A percentile compares a stretch with the other conserved stretches of the same genome.
Conservation (phyloP, 1,139 yeast genomes). For the Taphrina sp. region DNA sequence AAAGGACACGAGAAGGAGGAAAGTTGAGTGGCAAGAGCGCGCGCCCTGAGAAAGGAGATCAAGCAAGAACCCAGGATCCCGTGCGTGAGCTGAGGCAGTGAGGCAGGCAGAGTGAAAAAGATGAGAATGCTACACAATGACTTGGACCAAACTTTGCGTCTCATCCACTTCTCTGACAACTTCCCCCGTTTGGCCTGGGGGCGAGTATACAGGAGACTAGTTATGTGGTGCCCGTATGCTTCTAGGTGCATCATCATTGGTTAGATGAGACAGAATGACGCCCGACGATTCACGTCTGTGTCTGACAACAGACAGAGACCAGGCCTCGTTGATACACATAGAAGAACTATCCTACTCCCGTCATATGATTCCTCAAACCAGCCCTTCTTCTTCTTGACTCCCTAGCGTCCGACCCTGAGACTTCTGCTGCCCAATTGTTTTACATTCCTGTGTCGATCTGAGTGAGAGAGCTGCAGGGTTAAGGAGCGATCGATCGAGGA, state of each 20-base stretch:
- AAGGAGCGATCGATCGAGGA: no score
- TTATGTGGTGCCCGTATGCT: constrained; percentile 5
- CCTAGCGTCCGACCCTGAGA: neutral
- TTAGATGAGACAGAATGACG: constrained; percentile 23
- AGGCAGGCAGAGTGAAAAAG: no score
- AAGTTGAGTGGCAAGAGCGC: no score
- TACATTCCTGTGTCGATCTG: neutral
- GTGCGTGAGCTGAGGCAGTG: no score
- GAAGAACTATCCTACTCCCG: neutral
- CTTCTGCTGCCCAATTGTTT: neutral
- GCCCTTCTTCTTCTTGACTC: neutral
- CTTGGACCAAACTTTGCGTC: constrained; percentile 24
- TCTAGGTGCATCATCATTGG: constrained; percentile 17
- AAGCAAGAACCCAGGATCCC: no score
- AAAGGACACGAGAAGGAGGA: no score
- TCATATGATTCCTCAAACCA: neutral
- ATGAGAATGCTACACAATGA: no score
- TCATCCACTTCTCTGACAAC: constrained; percentile 26
- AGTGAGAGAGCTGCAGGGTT: no score
- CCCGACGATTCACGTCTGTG: neutral
- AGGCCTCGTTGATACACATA: constrained; percentile 16
- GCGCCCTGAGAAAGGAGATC: no score
- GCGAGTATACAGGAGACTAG: constrained; percentile 23
- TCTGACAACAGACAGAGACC: neutral
- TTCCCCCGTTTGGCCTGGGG: constrained; percentile 11